These are phyloP conservation scores for Solanum habrochaites DNA, from an alignment of 257 asterid species.

Conservation along the genomic window DNA sequence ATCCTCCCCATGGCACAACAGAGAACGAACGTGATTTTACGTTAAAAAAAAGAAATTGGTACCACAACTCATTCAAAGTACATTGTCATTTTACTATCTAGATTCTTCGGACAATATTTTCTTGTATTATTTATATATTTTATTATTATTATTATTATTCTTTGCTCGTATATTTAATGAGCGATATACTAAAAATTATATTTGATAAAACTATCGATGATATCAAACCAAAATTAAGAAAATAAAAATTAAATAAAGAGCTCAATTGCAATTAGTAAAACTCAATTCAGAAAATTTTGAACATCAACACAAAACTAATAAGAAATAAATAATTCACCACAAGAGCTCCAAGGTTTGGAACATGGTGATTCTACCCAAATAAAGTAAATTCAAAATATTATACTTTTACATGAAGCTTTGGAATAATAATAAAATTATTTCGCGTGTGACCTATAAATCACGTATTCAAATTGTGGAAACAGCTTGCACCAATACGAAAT, in stretches of 20 bases:
- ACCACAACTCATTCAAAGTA: neutral
- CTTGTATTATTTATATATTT: neutral
- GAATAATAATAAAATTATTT: too few species aligned
- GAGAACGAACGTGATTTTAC: neutral
- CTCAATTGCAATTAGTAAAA: neutral
- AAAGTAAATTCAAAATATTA: neutral
- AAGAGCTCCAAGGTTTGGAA: neutral
- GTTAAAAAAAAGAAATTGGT: neutral
- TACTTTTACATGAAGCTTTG: neutral
- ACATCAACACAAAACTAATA: neutral
- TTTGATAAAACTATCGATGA: neutral
- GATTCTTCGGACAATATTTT: neutral
- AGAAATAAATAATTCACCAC: neutral
- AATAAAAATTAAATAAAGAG: too few species aligned
- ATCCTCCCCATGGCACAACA: neutral
- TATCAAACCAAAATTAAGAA: neutral
- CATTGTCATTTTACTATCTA: neutral
- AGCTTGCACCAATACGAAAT: neutral
- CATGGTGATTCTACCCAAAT: neutral
- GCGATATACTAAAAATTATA: fast-evolving
- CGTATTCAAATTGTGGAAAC: neutral
- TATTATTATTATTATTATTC: neutral
- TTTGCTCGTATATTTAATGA: neutral
- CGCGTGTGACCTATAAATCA: too few species aligned
- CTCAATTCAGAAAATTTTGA: neutral